These are phyloP conservation scores for Wickerhamiella lipophila DNA, from an alignment of 805 yeast species.

Conservation along the genomic window DNA sequence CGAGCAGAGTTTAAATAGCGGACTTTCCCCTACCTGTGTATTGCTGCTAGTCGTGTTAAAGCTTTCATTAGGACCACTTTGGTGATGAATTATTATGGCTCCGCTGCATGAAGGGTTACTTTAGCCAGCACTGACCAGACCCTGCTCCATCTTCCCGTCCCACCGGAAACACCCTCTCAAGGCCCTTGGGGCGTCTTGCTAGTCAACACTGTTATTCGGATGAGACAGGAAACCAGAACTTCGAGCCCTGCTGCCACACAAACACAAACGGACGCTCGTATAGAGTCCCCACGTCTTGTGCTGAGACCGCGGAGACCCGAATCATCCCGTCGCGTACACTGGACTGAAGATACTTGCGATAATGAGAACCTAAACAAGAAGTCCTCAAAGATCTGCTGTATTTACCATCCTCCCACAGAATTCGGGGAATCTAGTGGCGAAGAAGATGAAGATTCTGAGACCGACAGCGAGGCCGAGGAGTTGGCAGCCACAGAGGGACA, in stretches of 20 bases:
- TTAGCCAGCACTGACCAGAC: too few relatives aligned
- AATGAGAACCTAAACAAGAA: conserved; percentile 82
- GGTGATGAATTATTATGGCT: too few relatives aligned
- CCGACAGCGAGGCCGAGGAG: conserved; percentile 27
- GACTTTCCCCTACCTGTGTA: too few relatives aligned
- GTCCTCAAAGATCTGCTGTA: conserved; percentile 81
- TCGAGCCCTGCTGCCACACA: not conserved
- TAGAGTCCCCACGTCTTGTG: not conserved
- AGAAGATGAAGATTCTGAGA: conserved; percentile 28
- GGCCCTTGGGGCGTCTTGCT: not conserved
- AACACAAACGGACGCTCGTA: conserved; percentile 1
- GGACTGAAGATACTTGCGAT: conserved; percentile 80
- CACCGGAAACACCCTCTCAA: not conserved
- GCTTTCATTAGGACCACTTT: too few relatives aligned
- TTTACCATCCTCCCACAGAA: conserved; percentile 31
- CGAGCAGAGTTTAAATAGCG: not conserved
- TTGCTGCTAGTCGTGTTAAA: too few relatives aligned
- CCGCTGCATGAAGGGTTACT: too few relatives aligned
- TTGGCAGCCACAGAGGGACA: conserved; percentile 24
- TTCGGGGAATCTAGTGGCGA: conserved; percentile 30
- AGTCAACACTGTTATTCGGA: not conserved
- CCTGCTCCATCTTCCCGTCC: too few relatives aligned
- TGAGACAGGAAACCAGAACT: not conserved
- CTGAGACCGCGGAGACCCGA: conserved; percentile 2
- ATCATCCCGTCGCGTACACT: conserved; percentile 45